Percentiles rank a stretch among this genome's conserved stretches.
Evolutionary conservation across 805 yeast genomes (phyloP).

Genomic region (Brettanomyces bruxellensis): DNA sequence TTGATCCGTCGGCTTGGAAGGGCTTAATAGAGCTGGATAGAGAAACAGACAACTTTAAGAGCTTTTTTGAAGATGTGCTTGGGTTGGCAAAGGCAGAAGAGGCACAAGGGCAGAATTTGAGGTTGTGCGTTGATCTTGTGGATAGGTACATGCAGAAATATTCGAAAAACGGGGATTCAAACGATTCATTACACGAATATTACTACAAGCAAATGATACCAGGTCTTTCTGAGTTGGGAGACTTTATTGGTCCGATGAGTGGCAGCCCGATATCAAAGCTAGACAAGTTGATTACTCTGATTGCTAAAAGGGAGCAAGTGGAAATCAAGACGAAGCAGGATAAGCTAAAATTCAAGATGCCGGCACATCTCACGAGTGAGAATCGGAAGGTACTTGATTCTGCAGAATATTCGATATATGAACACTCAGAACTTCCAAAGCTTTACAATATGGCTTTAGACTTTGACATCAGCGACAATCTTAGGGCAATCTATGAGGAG

Average conservation of each 20-base stretch:
- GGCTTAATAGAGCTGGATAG: constrained; percentile 51
- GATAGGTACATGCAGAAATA: constrained; percentile 29
- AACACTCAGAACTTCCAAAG: constrained; percentile 40
- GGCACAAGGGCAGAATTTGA: constrained; percentile 34
- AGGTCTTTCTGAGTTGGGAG: constrained; percentile 41
- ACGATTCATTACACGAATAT: constrained; percentile 30
- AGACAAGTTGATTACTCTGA: constrained; percentile 32
- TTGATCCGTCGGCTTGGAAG: constrained; percentile 66
- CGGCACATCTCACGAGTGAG: constrained; percentile 34
- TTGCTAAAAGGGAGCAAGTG: constrained; percentile 30
- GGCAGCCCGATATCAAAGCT: constrained; percentile 39
- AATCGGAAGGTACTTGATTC: constrained; percentile 23
- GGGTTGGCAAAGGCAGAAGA: constrained; percentile 33
- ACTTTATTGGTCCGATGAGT: constrained; percentile 37
- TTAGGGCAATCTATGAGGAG: constrained; percentile 52
- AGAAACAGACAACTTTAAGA: constrained; percentile 27
- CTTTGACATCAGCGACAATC: constrained; percentile 45
- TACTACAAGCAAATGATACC: constrained; percentile 49
- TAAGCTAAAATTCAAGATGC: constrained; percentile 40
- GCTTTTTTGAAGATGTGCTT: constrained; percentile 40
- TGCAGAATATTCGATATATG: constrained; percentile 38
- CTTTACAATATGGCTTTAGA: constrained; percentile 52
- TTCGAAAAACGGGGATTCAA: constrained; percentile 4
- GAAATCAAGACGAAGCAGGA: constrained; percentile 32
- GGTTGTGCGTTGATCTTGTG: constrained; percentile 41